Base-by-base conservation (phyloP, 139 green algal genomes). In the Micractinium conductrix region DNA sequence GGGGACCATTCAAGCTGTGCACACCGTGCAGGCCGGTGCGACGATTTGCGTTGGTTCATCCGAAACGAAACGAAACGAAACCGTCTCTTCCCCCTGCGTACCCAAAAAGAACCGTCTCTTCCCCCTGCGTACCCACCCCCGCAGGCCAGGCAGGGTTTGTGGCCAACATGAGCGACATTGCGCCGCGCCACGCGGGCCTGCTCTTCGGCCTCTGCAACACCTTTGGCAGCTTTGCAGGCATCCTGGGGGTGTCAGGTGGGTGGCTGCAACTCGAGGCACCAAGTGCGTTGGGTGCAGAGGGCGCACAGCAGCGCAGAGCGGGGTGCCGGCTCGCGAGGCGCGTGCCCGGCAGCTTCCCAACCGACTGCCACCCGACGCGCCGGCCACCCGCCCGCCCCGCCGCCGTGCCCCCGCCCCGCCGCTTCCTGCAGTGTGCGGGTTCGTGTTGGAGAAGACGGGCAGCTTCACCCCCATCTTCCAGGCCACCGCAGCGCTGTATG, bases 141-240 rank as follows among this genome's bases (percentile, higher is more conserved):
- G 82, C 88, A 88, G 86, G 87, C 45, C 89, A 91, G 78, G 95
- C 92, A 16, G 94, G 93, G 0, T 97, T 98, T 85, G 93, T 96
- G 21, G 93, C 93, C 30, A 97, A 97, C 86, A 97, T 98, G 90
- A 93, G 90, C 19, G 95, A 98, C 84, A 93, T 98, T 50, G 95
- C 95, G 8, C 95, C 95, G 3, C 76, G 84, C 1, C 83, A 95
- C 38, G 95, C 94, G 0, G 93, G 95, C 58, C 86, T 91, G 87
- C 91, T 98, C 72, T 98, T 98, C 87, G 95, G 94, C 33, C 88
- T 97, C 22, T 96, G 93, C 88, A 98, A 98, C 89, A 98, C 95
- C 1, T 97, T 96, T 91, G 95, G 94, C 10, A 94, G 89, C 35
- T 71, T 95, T 33, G 90, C 92, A 17, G 95, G 95, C 48, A 95